Conservation (phyloP, 2,329 filamentous ascomycete genomes). For the Alternaria sp. region DNA sequence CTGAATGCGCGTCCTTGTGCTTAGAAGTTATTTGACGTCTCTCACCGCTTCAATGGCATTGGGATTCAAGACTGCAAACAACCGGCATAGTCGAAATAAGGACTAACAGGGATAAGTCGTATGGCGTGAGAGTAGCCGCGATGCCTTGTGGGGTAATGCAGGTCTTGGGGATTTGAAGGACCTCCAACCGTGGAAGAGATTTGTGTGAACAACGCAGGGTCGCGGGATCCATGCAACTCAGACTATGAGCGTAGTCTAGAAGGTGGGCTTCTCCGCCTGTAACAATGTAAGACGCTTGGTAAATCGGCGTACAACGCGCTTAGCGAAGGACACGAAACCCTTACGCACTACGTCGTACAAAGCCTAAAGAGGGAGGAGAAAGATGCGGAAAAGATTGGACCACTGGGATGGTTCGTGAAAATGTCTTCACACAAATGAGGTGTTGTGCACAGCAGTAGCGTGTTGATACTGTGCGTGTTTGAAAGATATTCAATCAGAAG, state of each 20-base stretch:
- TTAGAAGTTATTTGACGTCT: not conserved
- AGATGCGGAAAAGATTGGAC: not conserved
- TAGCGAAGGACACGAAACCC: slow-evolving; percentile 7
- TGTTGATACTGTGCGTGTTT: not conserved
- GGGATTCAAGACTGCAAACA: not conserved
- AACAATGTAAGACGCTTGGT: not conserved
- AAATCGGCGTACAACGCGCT: slow-evolving; percentile 7
- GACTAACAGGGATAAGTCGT: not conserved
- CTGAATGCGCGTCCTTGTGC: not conserved
- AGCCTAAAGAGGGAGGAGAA: not conserved
- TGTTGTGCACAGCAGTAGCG: not conserved
- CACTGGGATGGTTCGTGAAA: not conserved
- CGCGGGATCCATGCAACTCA: not conserved
- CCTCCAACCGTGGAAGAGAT: not conserved
- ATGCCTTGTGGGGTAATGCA: not conserved
- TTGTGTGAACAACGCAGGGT: not conserved
- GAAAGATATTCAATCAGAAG: not conserved
- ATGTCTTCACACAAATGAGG: not conserved
- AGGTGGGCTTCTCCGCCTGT: not conserved
- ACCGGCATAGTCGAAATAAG: not conserved
- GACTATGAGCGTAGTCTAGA: not conserved
- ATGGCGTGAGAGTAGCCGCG: not conserved
- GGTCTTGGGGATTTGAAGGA: not conserved
- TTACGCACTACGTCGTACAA: slow-evolving; percentile 8
- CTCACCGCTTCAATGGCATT: not conserved